Percentiles rank a stretch among this genome's conserved stretches.
Evolutionary conservation across 2,329 filamentous ascomycete genomes (phyloP).

Genomic region (Aspergillus tubingensis): DNA sequence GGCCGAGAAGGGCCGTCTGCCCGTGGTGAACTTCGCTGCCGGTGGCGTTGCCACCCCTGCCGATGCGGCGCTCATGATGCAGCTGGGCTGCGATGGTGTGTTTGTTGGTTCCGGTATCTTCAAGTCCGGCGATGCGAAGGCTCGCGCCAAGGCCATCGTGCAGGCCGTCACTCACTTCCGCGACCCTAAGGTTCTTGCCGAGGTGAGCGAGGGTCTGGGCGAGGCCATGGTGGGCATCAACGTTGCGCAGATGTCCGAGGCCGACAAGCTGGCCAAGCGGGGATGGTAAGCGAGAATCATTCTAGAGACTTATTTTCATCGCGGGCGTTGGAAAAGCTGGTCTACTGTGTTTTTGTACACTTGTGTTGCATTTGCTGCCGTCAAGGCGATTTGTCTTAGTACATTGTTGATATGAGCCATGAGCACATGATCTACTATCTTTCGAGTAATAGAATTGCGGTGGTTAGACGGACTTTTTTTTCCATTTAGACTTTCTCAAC

Average conservation of each 20-base stretch:
- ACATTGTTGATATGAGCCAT: slow-evolving; percentile 19
- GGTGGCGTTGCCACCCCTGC: slow-evolving; percentile 99
- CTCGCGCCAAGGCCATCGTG: slow-evolving; percentile 92
- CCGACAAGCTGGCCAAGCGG: slow-evolving; percentile 79
- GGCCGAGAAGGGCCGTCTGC: slow-evolving; percentile 80
- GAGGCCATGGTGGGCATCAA: slow-evolving; percentile 98
- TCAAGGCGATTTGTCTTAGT: slow-evolving; percentile 1
- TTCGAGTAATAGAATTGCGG: not conserved
- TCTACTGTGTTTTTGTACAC: slow-evolving; percentile 3
- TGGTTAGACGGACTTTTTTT: too few relatives aligned
- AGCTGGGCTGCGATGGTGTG: slow-evolving; percentile 94
- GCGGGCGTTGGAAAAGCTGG: slow-evolving; percentile 18
- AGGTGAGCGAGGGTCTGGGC: slow-evolving; percentile 85
- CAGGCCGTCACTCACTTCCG: slow-evolving; percentile 89
- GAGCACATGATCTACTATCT: slow-evolving; percentile 11
- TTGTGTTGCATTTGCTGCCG: not conserved
- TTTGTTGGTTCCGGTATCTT: slow-evolving; percentile 98
- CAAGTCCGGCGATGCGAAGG: slow-evolving; percentile 88
- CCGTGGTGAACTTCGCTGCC: slow-evolving; percentile 96
- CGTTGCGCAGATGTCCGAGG: slow-evolving; percentile 72
- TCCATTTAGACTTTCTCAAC: too few relatives aligned
- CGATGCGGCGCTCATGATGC: slow-evolving; percentile 98
- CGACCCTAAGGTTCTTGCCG: slow-evolving; percentile 80
- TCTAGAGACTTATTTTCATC: slow-evolving; percentile 8
- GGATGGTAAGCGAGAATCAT: slow-evolving; percentile 66